Evolutionary conservation across 805 yeast genomes (phyloP).

Genomic region (Teunomyces kruisii): DNA sequence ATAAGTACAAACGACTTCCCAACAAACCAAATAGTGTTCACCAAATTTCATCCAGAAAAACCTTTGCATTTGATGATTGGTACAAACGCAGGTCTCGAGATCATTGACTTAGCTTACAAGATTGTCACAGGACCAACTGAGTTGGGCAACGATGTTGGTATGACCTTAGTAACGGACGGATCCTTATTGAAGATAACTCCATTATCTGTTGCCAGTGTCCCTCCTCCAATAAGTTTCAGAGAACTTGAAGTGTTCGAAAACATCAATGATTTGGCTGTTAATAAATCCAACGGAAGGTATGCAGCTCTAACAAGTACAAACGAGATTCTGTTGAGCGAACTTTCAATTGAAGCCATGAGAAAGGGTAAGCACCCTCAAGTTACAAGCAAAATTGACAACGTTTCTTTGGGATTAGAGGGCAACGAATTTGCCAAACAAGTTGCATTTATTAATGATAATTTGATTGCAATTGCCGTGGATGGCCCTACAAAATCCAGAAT

Average conservation of each 20-base stretch:
- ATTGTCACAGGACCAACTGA: conserved; percentile 67
- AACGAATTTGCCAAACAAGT: conserved; percentile 61
- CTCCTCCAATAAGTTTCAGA: conserved; percentile 88
- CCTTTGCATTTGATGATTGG: conserved; percentile 74
- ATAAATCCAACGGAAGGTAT: conserved; percentile 54
- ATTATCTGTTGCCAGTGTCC: conserved; percentile 78
- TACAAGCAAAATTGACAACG: conserved; percentile 27
- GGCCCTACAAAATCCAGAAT: conserved; percentile 50
- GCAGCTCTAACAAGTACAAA: conserved; percentile 56
- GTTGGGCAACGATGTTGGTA: conserved; percentile 72
- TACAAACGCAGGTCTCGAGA: conserved; percentile 49
- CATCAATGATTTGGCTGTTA: conserved; percentile 65
- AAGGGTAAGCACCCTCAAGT: conserved; percentile 48
- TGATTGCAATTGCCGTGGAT: conserved; percentile 62
- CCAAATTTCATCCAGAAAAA: conserved; percentile 88
- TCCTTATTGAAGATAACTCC: conserved; percentile 72
- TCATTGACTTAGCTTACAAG: conserved; percentile 65
- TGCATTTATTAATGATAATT: conserved; percentile 51
- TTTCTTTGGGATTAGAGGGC: conserved; percentile 34
- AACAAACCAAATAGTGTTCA: conserved; percentile 36
- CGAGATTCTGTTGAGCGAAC: conserved; percentile 36
- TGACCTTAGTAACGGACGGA: conserved; percentile 82
- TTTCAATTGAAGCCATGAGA: conserved; percentile 49
- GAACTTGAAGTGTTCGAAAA: conserved; percentile 54
- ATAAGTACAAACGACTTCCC: conserved; percentile 19